Conservation (phyloP, 371 early-diverging fungal genomes). For the Mucor plumbeus region DNA sequence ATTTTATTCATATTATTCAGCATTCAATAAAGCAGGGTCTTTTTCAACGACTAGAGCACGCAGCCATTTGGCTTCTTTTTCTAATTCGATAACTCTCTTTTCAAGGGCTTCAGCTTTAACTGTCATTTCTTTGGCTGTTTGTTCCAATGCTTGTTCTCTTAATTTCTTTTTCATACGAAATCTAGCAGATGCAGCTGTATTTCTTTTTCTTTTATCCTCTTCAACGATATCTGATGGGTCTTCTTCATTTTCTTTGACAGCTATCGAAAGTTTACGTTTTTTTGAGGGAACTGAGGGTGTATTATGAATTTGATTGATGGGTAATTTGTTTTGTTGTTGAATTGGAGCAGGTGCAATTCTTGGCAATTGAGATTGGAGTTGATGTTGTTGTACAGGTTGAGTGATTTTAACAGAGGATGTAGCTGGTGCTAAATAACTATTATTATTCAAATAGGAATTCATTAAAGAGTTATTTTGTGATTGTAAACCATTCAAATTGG, state of each 20-base stretch:
- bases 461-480: slow-evolving; percentile 1
- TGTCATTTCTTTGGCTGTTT: slow-evolving; percentile 83
- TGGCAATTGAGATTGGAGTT: slow-evolving; percentile 28
- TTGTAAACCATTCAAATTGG: not conserved
- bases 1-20: slow-evolving; percentile 7
- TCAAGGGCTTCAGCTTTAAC: slow-evolving; percentile 77
- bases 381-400: slow-evolving; percentile 1
- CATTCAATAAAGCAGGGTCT: slow-evolving; percentile 46
- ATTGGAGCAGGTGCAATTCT: slow-evolving; percentile 46
- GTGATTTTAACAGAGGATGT: not conserved
- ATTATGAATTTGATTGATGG: not conserved
- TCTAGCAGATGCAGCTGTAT: slow-evolving; percentile 91
- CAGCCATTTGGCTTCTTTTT: slow-evolving; percentile 92
- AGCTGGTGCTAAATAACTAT: not conserved
- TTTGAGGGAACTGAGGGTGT: not conserved
- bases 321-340: not conserved
- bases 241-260: slow-evolving; percentile 9
- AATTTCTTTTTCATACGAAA: slow-evolving; percentile 90
- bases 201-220: slow-evolving; percentile 90
- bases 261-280: slow-evolving; percentile 6
- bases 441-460: slow-evolving; percentile 6
- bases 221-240: slow-evolving; percentile 42
- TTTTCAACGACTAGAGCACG: slow-evolving; percentile 86
- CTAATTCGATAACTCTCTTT: slow-evolving; percentile 77
- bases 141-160: slow-evolving; percentile 81